Base-by-base conservation (phyloP, 208 protist genomes). In the Acanthamoeba culbertsoni region DNA sequence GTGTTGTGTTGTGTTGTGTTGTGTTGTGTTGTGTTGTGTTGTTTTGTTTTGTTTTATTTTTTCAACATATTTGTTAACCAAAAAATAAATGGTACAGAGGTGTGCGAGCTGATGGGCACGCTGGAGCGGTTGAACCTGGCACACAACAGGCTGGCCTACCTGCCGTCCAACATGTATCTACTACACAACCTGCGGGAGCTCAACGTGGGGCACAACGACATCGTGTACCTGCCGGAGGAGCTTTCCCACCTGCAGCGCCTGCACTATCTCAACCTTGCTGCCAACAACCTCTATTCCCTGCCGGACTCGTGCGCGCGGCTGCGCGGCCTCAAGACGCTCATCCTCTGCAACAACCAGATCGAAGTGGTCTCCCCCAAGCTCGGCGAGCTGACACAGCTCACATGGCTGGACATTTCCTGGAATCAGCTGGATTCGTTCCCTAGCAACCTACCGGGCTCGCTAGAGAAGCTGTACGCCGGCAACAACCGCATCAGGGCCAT, bases 251-350 rank as follows among this genome's bases (percentile, higher is more conserved):
- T 88, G 14, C 45, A 88, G 51, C 45, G 62, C 33, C 79, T 88
- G 79, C 79, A 88, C 53, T 88, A 88, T 31, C 53, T 88, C 51
- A 88, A 88, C 53, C 3, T 88, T 23, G n/a, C 79, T 28, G 45
- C 79, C 79, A 88, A 88, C 79, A 88, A 88, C 51, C 79, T 88
- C 79, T 88, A 65, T 28, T 88, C 79, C 20, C 53, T 88, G 79
- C 79, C 79, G 16, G 79, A 88, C 53, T 65, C 79, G 28, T 65
- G 45, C 33, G 79, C 20, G 10, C 55, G 62, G 48, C 79, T 88
- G 53, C 51, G 45, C 48, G 48, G 51, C 5, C 79, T 88, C 53
- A 88, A 63, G 53, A 88, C 79, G 20, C 53, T 88, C 51, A 88
- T 88, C 16, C 53, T 88, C 46, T 63, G 51, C 45, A 88, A 88